Conservation (phyloP, 129 eudicot species). For the Helianthus annuus region HanXRQr2.0-SUNRISE NC_035443.2:10931289-10931788, state of each 20-base stretch:
- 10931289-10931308: not conserved
- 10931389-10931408: slow-evolving; percentile 3
- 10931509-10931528: slow-evolving; percentile 13
- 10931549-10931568: not conserved
- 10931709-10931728: slow-evolving; percentile 70
- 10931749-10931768: slow-evolving; percentile 46
- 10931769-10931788: slow-evolving; percentile 34
- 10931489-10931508: not conserved
- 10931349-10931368: not conserved
- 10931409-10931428: slow-evolving; percentile 13
- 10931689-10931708: slow-evolving; percentile 66
- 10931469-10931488: slow-evolving; percentile 11
- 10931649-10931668: slow-evolving; percentile 70
- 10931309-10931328: not conserved
- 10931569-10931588: slow-evolving; percentile 34
- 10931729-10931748: slow-evolving; percentile 65
- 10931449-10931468: not conserved
- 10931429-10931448: slow-evolving; percentile 9
- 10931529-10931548: slow-evolving; percentile 8
- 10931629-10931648: slow-evolving; percentile 87
- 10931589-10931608: slow-evolving; percentile 59
- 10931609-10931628: slow-evolving; percentile 61
- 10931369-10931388: too few relatives aligned
- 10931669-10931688: slow-evolving; percentile 67
- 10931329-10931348: slow-evolving; percentile 11